Base-by-base conservation (phyloP, 352 stramenopile species). In the Phytophthora agathidicida region DNA sequence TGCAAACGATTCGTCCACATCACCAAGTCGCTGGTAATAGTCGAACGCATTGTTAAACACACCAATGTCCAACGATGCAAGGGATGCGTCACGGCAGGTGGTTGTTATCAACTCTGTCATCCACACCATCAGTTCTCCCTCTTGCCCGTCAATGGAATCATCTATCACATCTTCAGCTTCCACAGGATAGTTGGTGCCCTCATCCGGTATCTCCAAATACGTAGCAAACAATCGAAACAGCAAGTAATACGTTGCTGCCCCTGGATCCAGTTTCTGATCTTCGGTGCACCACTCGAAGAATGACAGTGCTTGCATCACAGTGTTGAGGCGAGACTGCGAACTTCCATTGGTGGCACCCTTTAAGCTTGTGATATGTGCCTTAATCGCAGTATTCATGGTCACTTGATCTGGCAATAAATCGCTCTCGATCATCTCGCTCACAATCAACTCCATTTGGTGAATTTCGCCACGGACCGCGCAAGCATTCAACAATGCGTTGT, bases 41-140 rank as follows among this genome's bases (percentile, higher is more conserved):
- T 89, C 81, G 32, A 93, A 75, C 2, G 68, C 81, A 20, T 81
- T 75, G 49, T 91, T 91, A 27, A 85, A 81, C 22, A 90, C 83
- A 14, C 70, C 72, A 11, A 68, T 39, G 14, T 86, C 69, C 17
- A 93, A 35, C 13, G 56, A 61, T 10, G 59, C 24, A 4, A 55
- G 7, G 0, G 75, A 68, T 8, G 74, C 73, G 14, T 81, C 66
- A 20, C 47, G 61, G 24, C 81, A 93, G 7, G 80, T 75, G 6
- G 49, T 67, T 24, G 73, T 71, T 32, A 93, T 72, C 28, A 83
- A 57, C 38, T 67, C 43, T 7, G 65, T 24, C 31, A 77, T 77
- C 42, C 55, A 71, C 0, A 64, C 54, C 16, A 70, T 60, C 4
- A 71, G 42, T 20, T 73, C 56, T 19, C 17, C 28, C 8, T 64